Evolutionary conservation across 371 early-diverging fungal species (phyloP).

Genomic region (Blakeslea trispora): DNA sequence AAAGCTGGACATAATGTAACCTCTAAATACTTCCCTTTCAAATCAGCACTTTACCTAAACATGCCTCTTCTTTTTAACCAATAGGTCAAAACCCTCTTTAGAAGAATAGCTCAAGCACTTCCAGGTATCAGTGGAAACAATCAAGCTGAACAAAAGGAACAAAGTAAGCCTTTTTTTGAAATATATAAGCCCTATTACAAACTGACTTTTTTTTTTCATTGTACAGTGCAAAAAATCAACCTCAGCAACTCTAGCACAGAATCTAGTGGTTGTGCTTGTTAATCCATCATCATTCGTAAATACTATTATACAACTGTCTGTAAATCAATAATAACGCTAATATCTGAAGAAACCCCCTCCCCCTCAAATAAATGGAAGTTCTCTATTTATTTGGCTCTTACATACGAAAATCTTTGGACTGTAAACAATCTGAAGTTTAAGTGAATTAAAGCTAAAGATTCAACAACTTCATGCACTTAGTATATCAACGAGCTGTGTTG

Average conservation of each 20-base stretch:
- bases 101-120: conserved; percentile 90
- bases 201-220: background rate
- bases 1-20: conserved; percentile 92
- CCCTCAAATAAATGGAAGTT: no score
- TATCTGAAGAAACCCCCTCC: no score
- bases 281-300: background rate
- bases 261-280: conserved; percentile 35
- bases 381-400: no score
- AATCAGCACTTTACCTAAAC: conserved; percentile 24
- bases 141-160: conserved; percentile 38
- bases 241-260: conserved; percentile 28
- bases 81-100: conserved; percentile 77
- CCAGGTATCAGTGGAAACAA: conserved; percentile 78
- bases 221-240: conserved; percentile 39
- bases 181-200: background rate
- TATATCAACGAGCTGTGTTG: no score
- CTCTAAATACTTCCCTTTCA: background rate
- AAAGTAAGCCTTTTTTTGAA: conserved; percentile 16
- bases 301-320: no score
- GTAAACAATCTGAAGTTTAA: no score
- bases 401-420: no score
- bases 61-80: background rate
- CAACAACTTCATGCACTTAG: no score
- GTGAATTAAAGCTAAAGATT: no score
- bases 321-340: no score